Conservation (phyloP, 257 asterid species). For the Solanum peruvianum region DNA sequence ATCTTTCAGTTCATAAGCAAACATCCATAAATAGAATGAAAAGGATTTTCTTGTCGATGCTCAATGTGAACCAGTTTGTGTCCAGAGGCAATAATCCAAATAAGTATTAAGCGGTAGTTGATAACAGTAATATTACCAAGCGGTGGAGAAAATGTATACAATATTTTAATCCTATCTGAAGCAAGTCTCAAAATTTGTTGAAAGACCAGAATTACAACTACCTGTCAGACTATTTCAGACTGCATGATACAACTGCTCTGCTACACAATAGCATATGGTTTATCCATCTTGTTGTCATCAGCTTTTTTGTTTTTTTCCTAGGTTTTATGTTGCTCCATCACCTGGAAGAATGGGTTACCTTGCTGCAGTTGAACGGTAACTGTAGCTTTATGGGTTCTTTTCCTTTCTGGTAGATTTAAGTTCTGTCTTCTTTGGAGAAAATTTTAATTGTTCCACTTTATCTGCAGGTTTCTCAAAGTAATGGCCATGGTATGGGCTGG, state of each 20-base stretch:
- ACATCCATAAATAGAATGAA: neutral
- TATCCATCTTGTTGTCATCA: neutral
- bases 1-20: neutral
- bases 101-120: neutral
- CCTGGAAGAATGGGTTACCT: slow-evolving; percentile 84
- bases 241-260: neutral
- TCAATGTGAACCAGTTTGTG: neutral
- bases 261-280: neutral
- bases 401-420: neutral
- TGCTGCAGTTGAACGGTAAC: slow-evolving; percentile 70
- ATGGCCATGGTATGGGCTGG: slow-evolving; percentile 99
- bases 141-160: neutral
- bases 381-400: neutral
- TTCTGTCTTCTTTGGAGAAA: neutral
- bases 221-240: neutral
- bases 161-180: neutral
- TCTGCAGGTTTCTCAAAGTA: slow-evolving; percentile 75
- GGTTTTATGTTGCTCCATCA: slow-evolving; percentile 77
- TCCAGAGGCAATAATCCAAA: neutral
- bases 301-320: slow-evolving; percentile 10
- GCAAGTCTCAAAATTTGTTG: neutral
- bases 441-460: neutral
- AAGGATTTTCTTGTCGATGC: neutral
- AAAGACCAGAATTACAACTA: neutral
- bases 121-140: neutral